Base-by-base conservation (phyloP, 768 basidiomycete genomes). In the Lanmaoa rubissima region DNA sequence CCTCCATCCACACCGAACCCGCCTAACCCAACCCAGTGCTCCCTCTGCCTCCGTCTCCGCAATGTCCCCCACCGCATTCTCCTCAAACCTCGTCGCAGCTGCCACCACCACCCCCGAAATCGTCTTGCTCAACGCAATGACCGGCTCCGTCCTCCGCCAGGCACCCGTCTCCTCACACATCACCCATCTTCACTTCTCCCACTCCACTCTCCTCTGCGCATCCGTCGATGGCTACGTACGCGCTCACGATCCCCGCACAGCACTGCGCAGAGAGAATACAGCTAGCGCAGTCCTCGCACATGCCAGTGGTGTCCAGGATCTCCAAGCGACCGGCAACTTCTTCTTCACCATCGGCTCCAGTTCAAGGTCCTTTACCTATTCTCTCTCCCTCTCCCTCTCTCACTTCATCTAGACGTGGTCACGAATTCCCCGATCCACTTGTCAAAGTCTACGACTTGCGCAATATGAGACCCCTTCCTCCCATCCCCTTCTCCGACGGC, bases 361-460 rank as follows among this genome's bases (percentile, higher is more conserved):
- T 3, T 79, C 92, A 73, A 87, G 92, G 94, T 93, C 58, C 43
- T 53, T 34, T 53, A 21, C 50, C 40, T 51, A 24, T 5, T 46
- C 21, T 38, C n/a, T 17, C 26, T 32, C 19, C 0, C 19, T 32
- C 49, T 35, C 21, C 34, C 48, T 3, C 32, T 40, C 55, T 64
- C 65, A 70, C 61, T 14, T 12, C 36, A 31, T 32, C 51, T 65
- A 97, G 95, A 70, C 92, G 91, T 72, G 86, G 88, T 8, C 86
- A 89, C 46, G 93, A 95, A 5, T 82, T 88, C 53, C 90, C 92
- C 0, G 96, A 98, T 69, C 92, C 94, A 3, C 78, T 94, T 35
- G 92, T 99, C 60, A 97, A 96, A 73, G 79, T 98, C 13, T 97
- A 89, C 64, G 96, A 99, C 70, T 65, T 92, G 32, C 87, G 96